These are phyloP conservation scores for Saccharomyces kudriavzevii DNA, from an alignment of 805 yeast genomes.

Conservation along the genomic window DNA sequence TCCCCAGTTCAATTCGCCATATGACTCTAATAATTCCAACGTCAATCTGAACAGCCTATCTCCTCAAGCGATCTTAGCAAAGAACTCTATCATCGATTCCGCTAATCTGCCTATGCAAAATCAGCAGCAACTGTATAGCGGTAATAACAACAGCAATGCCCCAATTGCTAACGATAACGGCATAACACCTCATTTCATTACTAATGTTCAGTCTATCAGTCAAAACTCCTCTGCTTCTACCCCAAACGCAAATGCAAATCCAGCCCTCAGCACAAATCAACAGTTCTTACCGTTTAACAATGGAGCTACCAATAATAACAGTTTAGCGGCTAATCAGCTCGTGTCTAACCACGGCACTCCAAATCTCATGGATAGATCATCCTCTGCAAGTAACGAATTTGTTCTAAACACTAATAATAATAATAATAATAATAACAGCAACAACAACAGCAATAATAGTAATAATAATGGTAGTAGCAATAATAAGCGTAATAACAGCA, in stretches of 20 bases:
- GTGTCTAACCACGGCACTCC: neutral
- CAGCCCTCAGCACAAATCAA: neutral
- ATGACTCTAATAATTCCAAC: neutral
- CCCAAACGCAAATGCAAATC: constrained; percentile 8
- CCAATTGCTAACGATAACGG: constrained; percentile 17
- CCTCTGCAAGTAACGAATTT: constrained; percentile 1
- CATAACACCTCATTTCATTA: neutral
- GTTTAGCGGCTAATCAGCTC: neutral
- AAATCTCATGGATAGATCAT: neutral
- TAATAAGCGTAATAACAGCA: constrained; percentile 13
- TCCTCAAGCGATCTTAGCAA: constrained; percentile 29
- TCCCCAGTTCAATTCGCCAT: constrained; percentile 1
- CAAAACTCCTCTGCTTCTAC: constrained; percentile 5
- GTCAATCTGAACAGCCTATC: constrained; percentile 13
- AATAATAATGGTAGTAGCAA: neutral
- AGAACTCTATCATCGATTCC: constrained; percentile 13
- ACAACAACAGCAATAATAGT: neutral
- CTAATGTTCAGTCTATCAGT: neutral
- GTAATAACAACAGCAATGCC: constrained; percentile 20
- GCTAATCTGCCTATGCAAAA: neutral
- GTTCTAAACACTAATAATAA: constrained; percentile 5
- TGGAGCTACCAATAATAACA: neutral
- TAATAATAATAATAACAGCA: constrained; percentile 3
- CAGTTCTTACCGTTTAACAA: neutral
- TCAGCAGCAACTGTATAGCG: constrained; percentile 2